These are phyloP conservation scores for Beauveria sp. DNA, from an alignment of 2,329 filamentous ascomycete genomes.

Conservation along the genomic window DNA sequence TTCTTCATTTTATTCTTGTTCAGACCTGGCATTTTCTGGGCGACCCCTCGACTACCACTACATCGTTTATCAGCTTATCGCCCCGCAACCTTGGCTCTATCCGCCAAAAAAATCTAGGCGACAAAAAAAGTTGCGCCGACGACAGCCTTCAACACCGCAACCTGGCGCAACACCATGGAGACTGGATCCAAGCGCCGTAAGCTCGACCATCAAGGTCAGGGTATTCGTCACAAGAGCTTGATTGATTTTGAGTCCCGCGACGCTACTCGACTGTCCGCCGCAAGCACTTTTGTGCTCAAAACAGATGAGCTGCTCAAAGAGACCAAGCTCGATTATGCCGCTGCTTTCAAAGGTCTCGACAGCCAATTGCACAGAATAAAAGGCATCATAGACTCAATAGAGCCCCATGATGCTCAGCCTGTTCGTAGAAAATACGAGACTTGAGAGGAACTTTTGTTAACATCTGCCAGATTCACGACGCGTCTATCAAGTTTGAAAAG, in stretches of 20 bases:
- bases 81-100: slow-evolving; percentile 16
- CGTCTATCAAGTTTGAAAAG: slow-evolving; percentile 58
- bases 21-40: too few species aligned
- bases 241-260: slow-evolving; percentile 34
- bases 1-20: too few species aligned
- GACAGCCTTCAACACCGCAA: slow-evolving; percentile 2
- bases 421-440: slow-evolving; percentile 29
- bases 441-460: slow-evolving; percentile 11
- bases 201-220: slow-evolving; percentile 31
- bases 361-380: slow-evolving; percentile 44
- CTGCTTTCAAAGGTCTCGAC: slow-evolving; percentile 40
- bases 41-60: neutral
- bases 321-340: slow-evolving; percentile 43
- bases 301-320: slow-evolving; percentile 52
- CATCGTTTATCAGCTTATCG: slow-evolving; percentile 21
- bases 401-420: slow-evolving; percentile 39
- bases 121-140: neutral
- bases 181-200: slow-evolving; percentile 41
- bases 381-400: slow-evolving; percentile 42
- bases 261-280: slow-evolving; percentile 34
- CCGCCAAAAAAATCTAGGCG: slow-evolving; percentile 7
- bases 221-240: slow-evolving; percentile 27
- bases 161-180: slow-evolving; percentile 31
- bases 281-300: slow-evolving; percentile 51
- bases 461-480: slow-evolving; percentile 55